Base-by-base conservation (phyloP, 208 protist species). In the Acanthamoeba castellanii region DNA sequence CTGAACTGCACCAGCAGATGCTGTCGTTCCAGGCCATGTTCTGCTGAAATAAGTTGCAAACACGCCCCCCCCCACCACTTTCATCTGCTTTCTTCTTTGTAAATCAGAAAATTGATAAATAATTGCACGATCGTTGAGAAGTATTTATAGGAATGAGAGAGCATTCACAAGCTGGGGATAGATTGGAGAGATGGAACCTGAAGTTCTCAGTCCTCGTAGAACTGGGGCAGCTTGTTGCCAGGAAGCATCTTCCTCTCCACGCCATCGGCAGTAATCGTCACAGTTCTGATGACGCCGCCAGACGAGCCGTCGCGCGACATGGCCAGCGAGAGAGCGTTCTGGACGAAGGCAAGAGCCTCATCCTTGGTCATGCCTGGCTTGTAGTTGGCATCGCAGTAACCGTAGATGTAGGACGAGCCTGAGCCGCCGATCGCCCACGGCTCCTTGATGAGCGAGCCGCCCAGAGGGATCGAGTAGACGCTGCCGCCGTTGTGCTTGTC, bases 331-430 rank as follows among this genome's bases (percentile, higher is more conserved):
- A 99, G 98, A 2, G 99, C 95, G 30, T 97, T 97, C 47, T 55
- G 97, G 94, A 99, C 99, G 96, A 99, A 99, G 13, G 96, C 78
- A 27, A 99, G 64, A 85, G 98, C 99, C 97, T 99, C 99, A 22
- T 99, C 98, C 95, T 99, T 98, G 18, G 97, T 99, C 99, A 99
- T 99, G 47, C 97, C 97, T 16, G 97, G 96, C 95, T 98, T 99
- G 96, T 98, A 99, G 95, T 99, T 98, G 37, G 98, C 97, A 95
- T 99, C 99, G 96, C 99, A 99, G 96, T 99, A 99, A 34, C 99
- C 99, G 96, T 99, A 99, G 95, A 99, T 98, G 96, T 99, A 99
- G 42, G 99, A 99, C 37, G 99, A 99, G 57, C 99, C 99, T 88
- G 98, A 98, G 85, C 98, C 99, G 64, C 99, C 98, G 57, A 99